These are phyloP conservation scores for Chaetomium fimeti DNA, from an alignment of 495 filamentous ascomycete genomes.

Conservation along the genomic window DNA sequence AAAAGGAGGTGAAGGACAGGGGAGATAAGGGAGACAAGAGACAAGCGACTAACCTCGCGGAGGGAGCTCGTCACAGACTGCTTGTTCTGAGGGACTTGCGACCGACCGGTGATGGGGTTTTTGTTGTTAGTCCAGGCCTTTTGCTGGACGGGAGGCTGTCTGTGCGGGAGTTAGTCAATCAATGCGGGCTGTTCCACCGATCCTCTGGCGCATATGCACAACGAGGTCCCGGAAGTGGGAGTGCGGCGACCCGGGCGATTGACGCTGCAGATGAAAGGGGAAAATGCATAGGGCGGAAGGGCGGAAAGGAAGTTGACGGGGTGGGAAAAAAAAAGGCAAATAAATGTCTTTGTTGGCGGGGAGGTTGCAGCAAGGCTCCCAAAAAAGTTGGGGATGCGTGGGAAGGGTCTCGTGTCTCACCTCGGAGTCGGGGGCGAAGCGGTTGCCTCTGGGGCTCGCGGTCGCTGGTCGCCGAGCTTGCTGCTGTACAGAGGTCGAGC, in stretches of 20 bases:
- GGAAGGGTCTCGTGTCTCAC: conserved; percentile 38
- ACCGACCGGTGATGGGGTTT: conserved; percentile 42
- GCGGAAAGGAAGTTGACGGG: not conserved
- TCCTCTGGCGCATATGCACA: conserved; percentile 2
- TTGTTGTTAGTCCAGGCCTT: conserved; percentile 42
- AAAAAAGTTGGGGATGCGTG: conserved; percentile 26
- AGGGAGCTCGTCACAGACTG: conserved; percentile 34
- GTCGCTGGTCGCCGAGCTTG: conserved; percentile 37
- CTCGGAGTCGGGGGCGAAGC: conserved; percentile 33
- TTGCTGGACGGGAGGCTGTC: conserved; percentile 42
- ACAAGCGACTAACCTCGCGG: conserved; percentile 35
- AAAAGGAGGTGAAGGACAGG: conserved; percentile 3
- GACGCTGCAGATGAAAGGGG: not conserved
- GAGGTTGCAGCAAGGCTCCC: conserved; percentile 20
- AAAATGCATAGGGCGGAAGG: conserved; percentile 13
- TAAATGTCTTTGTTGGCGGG: conserved; percentile 30
- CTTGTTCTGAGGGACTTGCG: conserved; percentile 34
- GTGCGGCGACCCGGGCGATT: not conserved
- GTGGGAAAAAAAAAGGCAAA: not conserved
- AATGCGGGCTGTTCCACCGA: conserved; percentile 3
- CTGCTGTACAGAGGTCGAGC: conserved; percentile 37
- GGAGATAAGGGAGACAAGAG: not conserved
- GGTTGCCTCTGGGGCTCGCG: conserved; percentile 27
- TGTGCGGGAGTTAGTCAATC: conserved; percentile 33
- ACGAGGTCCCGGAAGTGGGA: conserved; percentile 6